Percentiles rank a stretch among this genome's conserved stretches.
phyloP scores from a whole-genome alignment of 495 filamentous ascomycete genomes.

The Hyaloscypha hepaticicola region DNA sequence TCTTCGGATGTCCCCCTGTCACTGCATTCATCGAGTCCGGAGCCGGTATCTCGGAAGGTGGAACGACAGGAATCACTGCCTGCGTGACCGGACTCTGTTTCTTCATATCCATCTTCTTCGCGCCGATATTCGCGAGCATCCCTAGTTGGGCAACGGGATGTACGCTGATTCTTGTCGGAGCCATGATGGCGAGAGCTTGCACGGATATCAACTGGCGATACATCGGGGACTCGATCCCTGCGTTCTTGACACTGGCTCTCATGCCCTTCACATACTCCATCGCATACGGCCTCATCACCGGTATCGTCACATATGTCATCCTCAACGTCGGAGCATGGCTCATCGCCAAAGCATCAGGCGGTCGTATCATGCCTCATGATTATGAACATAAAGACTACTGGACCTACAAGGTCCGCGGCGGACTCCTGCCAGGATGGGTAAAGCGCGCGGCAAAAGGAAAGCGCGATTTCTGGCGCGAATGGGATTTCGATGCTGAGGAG shows the following conservation, averaged over 20 bases:
- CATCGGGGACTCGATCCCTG: slow-evolving; percentile 72
- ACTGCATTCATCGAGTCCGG: slow-evolving; percentile 84
- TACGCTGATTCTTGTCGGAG: slow-evolving; percentile 76
- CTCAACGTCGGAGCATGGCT: slow-evolving; percentile 66
- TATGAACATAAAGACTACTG: slow-evolving; percentile 72
- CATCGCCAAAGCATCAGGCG: slow-evolving; percentile 60
- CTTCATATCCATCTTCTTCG: slow-evolving; percentile 84
- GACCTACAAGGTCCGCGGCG: slow-evolving; percentile 67
- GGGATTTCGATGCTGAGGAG: slow-evolving; percentile 29
- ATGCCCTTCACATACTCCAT: slow-evolving; percentile 88
- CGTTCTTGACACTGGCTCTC: slow-evolving; percentile 74
- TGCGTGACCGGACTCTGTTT: slow-evolving; percentile 74
- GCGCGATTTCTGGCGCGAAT: slow-evolving; percentile 60
- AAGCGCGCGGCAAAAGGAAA: slow-evolving; percentile 59
- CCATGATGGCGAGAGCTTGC: slow-evolving; percentile 74
- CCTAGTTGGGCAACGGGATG: slow-evolving; percentile 82
- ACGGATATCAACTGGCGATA: slow-evolving; percentile 84
- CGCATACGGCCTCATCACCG: slow-evolving; percentile 64
- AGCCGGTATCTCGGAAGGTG: slow-evolving; percentile 81
- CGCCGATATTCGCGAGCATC: slow-evolving; percentile 81
- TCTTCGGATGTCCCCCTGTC: slow-evolving; percentile 72
- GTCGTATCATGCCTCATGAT: slow-evolving; percentile 68
- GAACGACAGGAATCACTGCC: slow-evolving; percentile 79
- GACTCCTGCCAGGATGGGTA: slow-evolving; percentile 69
- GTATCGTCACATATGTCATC: slow-evolving; percentile 69